phyloP scores from a whole-genome alignment of 306 rosid genomes.

The Dicorynia guianensis region DNA sequence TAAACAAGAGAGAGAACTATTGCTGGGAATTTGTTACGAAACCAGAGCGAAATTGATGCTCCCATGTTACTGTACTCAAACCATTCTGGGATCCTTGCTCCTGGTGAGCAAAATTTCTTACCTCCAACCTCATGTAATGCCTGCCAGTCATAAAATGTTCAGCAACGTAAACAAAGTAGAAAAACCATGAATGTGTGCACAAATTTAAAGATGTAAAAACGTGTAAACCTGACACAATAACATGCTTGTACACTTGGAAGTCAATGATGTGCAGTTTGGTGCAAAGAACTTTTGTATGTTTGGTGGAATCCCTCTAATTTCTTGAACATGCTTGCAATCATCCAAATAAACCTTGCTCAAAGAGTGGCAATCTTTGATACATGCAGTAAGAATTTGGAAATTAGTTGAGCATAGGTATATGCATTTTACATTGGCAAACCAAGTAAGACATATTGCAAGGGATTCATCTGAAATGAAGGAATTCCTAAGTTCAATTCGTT shows the following conservation, averaged over 20 bases:
- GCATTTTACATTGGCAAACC: too few species aligned
- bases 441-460: background rate
- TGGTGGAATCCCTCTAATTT: constrained; percentile 1
- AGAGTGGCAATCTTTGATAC: background rate
- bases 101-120: background rate
- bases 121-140: background rate
- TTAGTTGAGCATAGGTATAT: background rate
- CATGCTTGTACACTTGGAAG: too few species aligned
- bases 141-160: background rate
- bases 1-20: background rate
- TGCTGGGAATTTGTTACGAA: background rate
- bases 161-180: too few species aligned
- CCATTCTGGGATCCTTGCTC: background rate
- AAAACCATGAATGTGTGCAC: too few species aligned
- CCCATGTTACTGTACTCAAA: background rate
- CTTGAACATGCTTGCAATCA: background rate
- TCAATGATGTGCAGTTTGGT: background rate
- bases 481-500: too few species aligned
- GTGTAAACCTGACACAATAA: too few species aligned
- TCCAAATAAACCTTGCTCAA: background rate
- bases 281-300: background rate
- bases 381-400: background rate
- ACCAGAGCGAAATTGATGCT: background rate
- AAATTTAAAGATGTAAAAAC: too few species aligned
- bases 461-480: background rate